Evolutionary conservation across 1,284 basidiomycete species (phyloP).

Genomic region (Naganishia cerealis): DNA sequence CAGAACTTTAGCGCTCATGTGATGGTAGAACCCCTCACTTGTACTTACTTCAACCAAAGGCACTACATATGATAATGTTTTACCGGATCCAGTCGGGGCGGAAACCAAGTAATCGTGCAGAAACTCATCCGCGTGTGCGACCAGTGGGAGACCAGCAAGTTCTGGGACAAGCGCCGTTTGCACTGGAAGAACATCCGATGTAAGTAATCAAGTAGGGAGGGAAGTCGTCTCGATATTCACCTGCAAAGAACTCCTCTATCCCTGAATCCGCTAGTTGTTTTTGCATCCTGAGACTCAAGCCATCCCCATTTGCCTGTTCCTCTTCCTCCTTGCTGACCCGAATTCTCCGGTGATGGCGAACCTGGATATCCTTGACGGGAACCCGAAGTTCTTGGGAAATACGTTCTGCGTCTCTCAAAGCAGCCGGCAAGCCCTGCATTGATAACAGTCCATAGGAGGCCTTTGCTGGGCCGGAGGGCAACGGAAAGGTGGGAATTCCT

Average conservation of each 20-base stretch:
- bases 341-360: constrained; percentile 7
- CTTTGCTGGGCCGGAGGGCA: constrained; percentile 67
- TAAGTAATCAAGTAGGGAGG: constrained; percentile 80
- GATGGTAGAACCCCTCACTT: constrained; percentile 19
- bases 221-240: constrained; percentile 56
- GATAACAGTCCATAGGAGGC: constrained; percentile 69
- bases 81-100: constrained; percentile 94
- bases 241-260: constrained; percentile 79
- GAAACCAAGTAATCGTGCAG: constrained; percentile 90
- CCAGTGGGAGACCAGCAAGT: constrained; percentile 45
- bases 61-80: constrained; percentile 89
- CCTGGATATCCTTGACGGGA: constrained; percentile 56
- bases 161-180: constrained; percentile 51
- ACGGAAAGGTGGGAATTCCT: constrained; percentile 60
- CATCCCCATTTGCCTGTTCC: constrained; percentile 64
- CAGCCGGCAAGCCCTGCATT: constrained; percentile 73
- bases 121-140: constrained; percentile 71
- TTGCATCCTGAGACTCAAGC: constrained; percentile 47
- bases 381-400: constrained; percentile 63
- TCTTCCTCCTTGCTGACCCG: constrained; percentile 50
- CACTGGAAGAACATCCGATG: constrained; percentile 59
- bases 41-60: constrained; percentile 79
- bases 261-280: constrained; percentile 68
- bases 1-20: neutral
- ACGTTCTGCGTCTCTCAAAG: constrained; percentile 69